Base-by-base conservation (phyloP, 768 basidiomycete genomes). In the Lentinula boryana region DNA sequence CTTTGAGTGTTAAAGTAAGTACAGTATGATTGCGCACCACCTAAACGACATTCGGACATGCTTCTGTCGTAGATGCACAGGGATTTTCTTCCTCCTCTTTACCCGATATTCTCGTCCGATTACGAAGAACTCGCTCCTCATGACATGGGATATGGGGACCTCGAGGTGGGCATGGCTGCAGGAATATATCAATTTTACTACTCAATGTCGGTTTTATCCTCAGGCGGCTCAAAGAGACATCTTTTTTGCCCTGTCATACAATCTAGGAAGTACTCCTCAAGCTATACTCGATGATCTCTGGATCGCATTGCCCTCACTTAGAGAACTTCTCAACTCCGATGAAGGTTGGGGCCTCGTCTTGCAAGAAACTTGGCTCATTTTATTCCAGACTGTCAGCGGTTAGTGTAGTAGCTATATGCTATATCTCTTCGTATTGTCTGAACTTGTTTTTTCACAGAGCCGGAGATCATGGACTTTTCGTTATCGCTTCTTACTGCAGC, bases 181-280 rank as follows among this genome's bases (percentile, higher is more conserved):
- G 27, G 3, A 27, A 27, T 27, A 27, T 41, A 13, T 15, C 41
- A 41, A 23, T 64, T n/a, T 52, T n/a, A 58, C 46, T 27, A 27
- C 27, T 27, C 27, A 27, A 2, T 27, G n/a, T 43, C 32, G 61
- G 36, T 40, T 41, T 10, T n/a, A 27, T 32, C 16, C 18, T 56
- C 60, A 87, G 86, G 71, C 70, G 48, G 78, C 83, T 3, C 86
- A 88, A 62, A 79, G 83, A 16, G 83, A 86, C 50, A 68, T 88
- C 33, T 70, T 88, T 15, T 67, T 68, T 0, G 73, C 78, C 0
- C 71, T 87, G 36, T 66, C 70, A 12, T 87, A 79, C 68, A 67
- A 70, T 21, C 69, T 88, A 2, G 83, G 84, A 0, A 78, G 75
- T 38, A 78, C 77, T 7, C 85, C 83, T 13, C 84, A 84, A 36